Evolutionary conservation across 1,284 basidiomycete species (phyloP).

Genomic region (Marasmius oreades): DNA sequence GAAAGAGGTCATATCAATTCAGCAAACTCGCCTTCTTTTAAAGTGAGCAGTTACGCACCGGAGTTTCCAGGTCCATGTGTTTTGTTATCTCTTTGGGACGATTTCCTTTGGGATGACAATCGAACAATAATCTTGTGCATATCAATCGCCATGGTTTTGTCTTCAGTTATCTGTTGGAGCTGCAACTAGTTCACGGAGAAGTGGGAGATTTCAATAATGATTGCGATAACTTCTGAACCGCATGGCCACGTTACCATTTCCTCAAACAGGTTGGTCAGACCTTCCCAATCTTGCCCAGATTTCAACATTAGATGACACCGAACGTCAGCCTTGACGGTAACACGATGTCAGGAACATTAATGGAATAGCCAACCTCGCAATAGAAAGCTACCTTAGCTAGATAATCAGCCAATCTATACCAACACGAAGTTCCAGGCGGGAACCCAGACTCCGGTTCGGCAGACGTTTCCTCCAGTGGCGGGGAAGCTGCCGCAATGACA

Average conservation of each 20-base stretch:
- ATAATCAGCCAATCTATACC: conserved; percentile 41
- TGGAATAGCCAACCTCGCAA: not conserved
- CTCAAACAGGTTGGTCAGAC: conserved; percentile 47
- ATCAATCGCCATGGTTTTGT: conserved; percentile 27
- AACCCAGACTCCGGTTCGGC: not conserved
- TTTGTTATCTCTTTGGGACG: conserved; percentile 9
- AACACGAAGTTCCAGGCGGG: conserved; percentile 14
- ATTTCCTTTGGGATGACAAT: conserved; percentile 25
- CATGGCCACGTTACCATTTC: conserved; percentile 41
- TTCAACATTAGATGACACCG: conserved; percentile 58
- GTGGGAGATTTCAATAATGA: conserved; percentile 5
- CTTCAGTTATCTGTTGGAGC: conserved; percentile 36
- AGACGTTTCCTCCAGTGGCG: conserved; percentile 33
- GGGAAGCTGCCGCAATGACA: conserved; percentile 51
- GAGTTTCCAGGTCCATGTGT: no score
- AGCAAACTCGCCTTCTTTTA: not conserved
- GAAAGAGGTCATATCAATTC: not conserved
- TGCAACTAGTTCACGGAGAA: conserved; percentile 32
- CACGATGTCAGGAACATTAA: conserved; percentile 8
- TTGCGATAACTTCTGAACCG: no score
- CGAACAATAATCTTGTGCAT: conserved; percentile 25
- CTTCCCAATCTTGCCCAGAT: conserved; percentile 34
- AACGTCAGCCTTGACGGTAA: conserved; percentile 43
- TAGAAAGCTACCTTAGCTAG: conserved; percentile 41
- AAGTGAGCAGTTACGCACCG: not conserved